phyloP scores from a whole-genome alignment of 345 rosid genomes.

The Linum usitatissimum region DNA sequence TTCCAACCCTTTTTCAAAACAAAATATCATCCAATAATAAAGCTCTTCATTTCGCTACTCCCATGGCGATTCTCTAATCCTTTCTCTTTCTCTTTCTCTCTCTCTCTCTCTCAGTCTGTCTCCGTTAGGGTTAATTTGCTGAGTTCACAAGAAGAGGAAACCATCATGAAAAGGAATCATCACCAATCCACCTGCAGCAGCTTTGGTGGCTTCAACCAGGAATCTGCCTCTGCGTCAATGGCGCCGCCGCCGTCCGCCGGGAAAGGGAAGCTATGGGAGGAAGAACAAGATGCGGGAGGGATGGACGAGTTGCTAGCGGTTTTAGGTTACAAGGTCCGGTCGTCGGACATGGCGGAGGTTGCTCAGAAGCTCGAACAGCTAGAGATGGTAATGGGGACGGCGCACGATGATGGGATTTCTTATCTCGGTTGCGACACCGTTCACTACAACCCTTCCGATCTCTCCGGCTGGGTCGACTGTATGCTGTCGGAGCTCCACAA shows the following conservation, averaged over 20 bases:
- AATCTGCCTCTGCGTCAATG: too few relatives aligned
- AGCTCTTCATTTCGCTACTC: not conserved
- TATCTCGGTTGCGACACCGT: conserved; percentile 53
- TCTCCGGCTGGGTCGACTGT: conserved; percentile 50
- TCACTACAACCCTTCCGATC: conserved; percentile 71
- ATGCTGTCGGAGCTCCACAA: conserved; percentile 55
- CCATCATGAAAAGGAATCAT: not conserved
- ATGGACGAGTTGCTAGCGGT: conserved; percentile 69
- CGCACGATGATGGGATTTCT: conserved; percentile 49
- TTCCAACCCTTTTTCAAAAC: not conserved
- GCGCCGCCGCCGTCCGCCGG: too few relatives aligned
- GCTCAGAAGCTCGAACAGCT: conserved; percentile 75
- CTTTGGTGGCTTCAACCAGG: not conserved
- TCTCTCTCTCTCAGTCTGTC: not conserved
- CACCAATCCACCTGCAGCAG: not conserved
- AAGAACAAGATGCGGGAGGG: conserved; percentile 22
- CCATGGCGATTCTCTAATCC: not conserved
- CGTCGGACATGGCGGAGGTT: conserved; percentile 79
- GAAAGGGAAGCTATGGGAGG: conserved; percentile 44
- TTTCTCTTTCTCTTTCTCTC: not conserved
- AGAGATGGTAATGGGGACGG: conserved; percentile 53
- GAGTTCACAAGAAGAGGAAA: too few relatives aligned
- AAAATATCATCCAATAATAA: not conserved
- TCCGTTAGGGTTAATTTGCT: not conserved
- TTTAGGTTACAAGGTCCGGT: conserved; percentile 60